Evolutionary conservation across 768 basidiomycete species (phyloP).

Genomic region (Termitomyces sp.): DNA sequence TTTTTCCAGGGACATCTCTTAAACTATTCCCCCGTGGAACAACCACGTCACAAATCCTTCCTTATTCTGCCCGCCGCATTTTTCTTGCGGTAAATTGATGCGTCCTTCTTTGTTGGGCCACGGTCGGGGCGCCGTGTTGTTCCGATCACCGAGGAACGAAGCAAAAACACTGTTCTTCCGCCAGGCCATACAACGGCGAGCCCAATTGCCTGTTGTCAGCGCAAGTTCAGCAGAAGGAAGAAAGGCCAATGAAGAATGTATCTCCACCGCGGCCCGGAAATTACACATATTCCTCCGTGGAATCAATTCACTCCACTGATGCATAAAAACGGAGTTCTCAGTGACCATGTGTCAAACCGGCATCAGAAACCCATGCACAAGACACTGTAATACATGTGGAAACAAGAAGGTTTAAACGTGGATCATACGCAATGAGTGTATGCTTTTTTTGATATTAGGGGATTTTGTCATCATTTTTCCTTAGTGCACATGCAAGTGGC

Average conservation of each 20-base stretch:
- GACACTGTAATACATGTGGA: conserved; percentile 25
- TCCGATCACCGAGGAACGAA: conserved; percentile 30
- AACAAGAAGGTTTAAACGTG: conserved; percentile 22
- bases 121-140: conserved; percentile 26
- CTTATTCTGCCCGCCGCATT: conserved; percentile 5
- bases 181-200: neutral
- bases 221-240: neutral
- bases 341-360: conserved; percentile 27
- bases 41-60: conserved; percentile 9
- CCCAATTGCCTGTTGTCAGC: conserved; percentile 6
- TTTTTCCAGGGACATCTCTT: conserved; percentile 33
- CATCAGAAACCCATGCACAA: conserved; percentile 29
- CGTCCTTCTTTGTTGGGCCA: conserved; percentile 18
- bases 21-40: conserved; percentile 24
- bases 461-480: neutral
- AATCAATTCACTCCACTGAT: conserved; percentile 23
- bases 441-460: neutral
- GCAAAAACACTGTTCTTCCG: conserved; percentile 4
- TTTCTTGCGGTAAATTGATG: conserved; percentile 15
- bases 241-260: conserved; percentile 5
- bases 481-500: conserved; percentile 1
- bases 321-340: conserved; percentile 23
- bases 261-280: conserved; percentile 34
- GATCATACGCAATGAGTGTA: conserved; percentile 13
- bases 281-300: conserved; percentile 29